Evolutionary conservation across 2,329 filamentous ascomycete species (phyloP), one percentile per base, ranked within the genome.

Genomic region (Drechslera avenae): DNA sequence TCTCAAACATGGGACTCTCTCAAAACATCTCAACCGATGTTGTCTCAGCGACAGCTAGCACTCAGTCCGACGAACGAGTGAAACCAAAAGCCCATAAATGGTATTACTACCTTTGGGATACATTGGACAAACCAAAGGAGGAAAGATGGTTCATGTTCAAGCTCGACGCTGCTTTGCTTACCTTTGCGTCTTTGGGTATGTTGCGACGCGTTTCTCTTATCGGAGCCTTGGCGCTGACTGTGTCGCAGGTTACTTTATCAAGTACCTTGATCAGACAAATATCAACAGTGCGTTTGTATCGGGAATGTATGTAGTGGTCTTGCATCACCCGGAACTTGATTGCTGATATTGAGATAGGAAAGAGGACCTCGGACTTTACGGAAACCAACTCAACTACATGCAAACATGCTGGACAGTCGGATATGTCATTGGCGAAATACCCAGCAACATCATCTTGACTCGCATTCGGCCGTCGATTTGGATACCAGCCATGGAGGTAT

Each of bases 351-450:
- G 1, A 12, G 1, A 16, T 33, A 50, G 48, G 48, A 65, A 67
- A 21, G 64, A 67, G 30, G 64, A 66, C 13, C 61, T 67, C 8
- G 39, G 49, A 12, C 55, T 65, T 16, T 60, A 58, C 21, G 58
- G 60, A 2, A 63, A 59, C 19, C 46, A 66, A 13, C 63, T 59
- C 48, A 66, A 66, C 44, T 80, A 78, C 46, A 78, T 81, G 67
- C 72, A 82, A 34, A 78, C 82, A 0, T 78, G 76, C n/a, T 87
- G 83, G 75, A 85, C 81, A 0, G 76, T 83, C 1, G 84, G 84
- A 9, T 87, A 87, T 54, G 80, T 83, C 17, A 45, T 66, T 31
- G 62, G 62, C 4, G 57, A 66, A 16, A 39, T 45, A n/a, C 60
- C 63, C 13, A 62, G 57, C 2, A 64, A 66, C 23, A 43, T 66